Evolutionary conservation across 2,329 filamentous ascomycete genomes (phyloP).

Genomic region (Fusarium multiceps): DNA sequence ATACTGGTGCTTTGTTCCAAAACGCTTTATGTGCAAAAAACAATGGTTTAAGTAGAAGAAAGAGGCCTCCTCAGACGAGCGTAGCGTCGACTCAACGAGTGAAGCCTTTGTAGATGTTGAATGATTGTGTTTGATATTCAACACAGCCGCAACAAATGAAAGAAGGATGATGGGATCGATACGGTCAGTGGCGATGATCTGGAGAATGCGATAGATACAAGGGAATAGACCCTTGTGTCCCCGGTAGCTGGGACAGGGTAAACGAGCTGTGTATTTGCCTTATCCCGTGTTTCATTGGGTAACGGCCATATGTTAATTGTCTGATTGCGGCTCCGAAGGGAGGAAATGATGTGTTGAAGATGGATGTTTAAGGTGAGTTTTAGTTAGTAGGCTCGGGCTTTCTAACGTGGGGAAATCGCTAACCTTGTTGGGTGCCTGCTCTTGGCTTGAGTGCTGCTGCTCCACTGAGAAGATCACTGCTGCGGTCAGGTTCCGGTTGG

Average conservation of each 20-base stretch:
- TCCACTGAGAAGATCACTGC: constrained; percentile 22
- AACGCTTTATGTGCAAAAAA: background rate
- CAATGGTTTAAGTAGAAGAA: background rate
- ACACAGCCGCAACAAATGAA: background rate
- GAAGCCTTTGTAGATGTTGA: background rate
- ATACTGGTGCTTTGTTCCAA: background rate
- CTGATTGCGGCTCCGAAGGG: constrained; percentile 33
- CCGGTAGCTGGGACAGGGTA: constrained; percentile 10
- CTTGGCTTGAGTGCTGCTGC: background rate
- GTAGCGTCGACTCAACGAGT: background rate
- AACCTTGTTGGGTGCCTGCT: background rate
- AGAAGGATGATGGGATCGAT: constrained; percentile 36
- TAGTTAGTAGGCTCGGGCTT: constrained; percentile 4
- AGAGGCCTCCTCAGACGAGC: background rate
- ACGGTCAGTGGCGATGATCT: constrained; percentile 31
- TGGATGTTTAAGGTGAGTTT: constrained; percentile 31
- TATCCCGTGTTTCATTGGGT: constrained; percentile 15
- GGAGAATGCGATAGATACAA: constrained; percentile 15
- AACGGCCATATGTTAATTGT: background rate
- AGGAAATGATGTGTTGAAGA: constrained; percentile 26
- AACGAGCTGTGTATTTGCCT: background rate
- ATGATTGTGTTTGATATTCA: background rate
- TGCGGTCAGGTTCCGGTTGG: constrained; percentile 3
- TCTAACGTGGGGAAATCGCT: constrained; percentile 19
- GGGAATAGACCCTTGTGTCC: constrained; percentile 27